Evolutionary conservation across 495 filamentous ascomycete genomes (phyloP), one percentile per base, ranked within the genome.

Genomic region (Penicillium dipodomyicola): DNA sequence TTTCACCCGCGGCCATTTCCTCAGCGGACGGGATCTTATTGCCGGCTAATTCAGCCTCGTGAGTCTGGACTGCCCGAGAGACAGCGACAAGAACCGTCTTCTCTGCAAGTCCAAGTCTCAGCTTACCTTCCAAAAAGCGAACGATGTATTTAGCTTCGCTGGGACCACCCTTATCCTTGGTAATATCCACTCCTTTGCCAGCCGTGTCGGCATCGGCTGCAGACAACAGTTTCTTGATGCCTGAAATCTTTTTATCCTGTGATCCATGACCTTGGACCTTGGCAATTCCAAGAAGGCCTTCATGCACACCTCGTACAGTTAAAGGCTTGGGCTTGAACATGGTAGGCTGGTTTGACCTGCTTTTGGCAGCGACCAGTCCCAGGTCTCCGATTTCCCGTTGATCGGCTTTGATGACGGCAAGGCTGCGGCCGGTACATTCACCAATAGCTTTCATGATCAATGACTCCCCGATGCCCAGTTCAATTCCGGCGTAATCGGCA

Each of bases 391-490:
- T 95, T 62, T 97, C 90, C 61, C 91, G 90, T 58, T 98, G 94
- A 64, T 98, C 94, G 39, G 85, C 80, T 68, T 96, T 97, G 71
- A 97, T 96, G 50, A 94, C 84, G 9, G 82, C 73, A 40, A 97
- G 71, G 66, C 87, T 94, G 52, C 95, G 87, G 6, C 94, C 94
- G 3, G 94, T 97, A 49, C 85, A 87, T 75, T 98, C 92, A 14
- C 92, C 91, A 65, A 98, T 96, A 15, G 94, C 89, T 65, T 97
- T 98, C 92, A 98, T 97, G 63, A 98, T 96, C 43, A 98, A 69
- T 14, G 91, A 96, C 75, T 98, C 94, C 42, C 94, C 94, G 66
- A 98, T 97, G 29, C 94, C 94, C 17, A 98, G 78, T 72, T 98
- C 94, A 54, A 98, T 89, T 19, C 94, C 94, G 23, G 92, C 87